A percentile compares a stretch with the other conserved stretches of the same genome.
These are phyloP conservation scores for Poteriospumella lacustris DNA, from an alignment of 108 stramenopile species.

Conservation along the genomic window DNA sequence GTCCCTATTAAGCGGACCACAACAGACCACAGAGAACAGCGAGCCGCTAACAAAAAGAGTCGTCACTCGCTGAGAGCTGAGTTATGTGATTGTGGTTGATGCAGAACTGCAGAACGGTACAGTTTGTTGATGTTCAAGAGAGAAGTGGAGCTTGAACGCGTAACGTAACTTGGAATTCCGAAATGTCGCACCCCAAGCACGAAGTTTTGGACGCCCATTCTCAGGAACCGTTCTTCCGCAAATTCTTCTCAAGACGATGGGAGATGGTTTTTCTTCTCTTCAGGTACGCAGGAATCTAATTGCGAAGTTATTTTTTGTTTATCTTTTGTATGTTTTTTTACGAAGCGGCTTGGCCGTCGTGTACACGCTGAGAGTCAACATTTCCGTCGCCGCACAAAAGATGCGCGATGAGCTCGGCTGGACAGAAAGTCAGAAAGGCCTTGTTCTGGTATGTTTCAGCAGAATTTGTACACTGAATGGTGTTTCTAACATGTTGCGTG, in stretches of 20 bases:
- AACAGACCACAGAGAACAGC: no score
- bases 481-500: background rate
- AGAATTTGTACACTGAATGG: background rate
- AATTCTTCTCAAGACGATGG: constrained; percentile 19
- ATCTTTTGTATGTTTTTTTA: background rate
- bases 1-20: no score
- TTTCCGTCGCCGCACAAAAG: background rate
- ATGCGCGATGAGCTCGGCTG: constrained; percentile 23
- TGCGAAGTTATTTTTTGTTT: background rate
- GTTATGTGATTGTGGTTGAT: no score
- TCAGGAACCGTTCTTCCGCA: no score
- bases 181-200: no score
- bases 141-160: no score
- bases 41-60: no score
- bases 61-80: no score
- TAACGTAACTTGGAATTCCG: no score
- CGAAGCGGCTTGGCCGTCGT: background rate
- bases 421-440: constrained; percentile 21
- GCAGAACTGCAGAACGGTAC: no score
- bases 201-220: no score
- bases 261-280: constrained; percentile 19
- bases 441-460: background rate
- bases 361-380: constrained; percentile 22
- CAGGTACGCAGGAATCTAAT: background rate
- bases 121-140: no score